phyloP scores from a whole-genome alignment of 768 basidiomycete species.

The Cystofilobasidium bisporidii region DNA sequence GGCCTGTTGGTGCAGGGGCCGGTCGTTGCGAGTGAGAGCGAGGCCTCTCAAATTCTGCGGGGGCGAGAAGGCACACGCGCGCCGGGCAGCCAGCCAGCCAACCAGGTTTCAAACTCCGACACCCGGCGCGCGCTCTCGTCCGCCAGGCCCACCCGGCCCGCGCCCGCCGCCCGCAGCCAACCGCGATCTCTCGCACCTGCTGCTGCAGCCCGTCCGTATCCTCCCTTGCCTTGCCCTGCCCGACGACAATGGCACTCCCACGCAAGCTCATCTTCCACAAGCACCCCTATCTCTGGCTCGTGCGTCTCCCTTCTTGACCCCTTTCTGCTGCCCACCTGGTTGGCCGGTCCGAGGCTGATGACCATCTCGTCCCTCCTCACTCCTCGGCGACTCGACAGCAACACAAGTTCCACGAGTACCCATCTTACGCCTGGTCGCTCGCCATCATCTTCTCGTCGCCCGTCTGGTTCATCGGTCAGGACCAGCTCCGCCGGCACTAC shows the following conservation, averaged over 20 bases:
- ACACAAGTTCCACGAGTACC: constrained; percentile 13
- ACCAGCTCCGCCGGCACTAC: not conserved
- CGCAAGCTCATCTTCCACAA: not conserved
- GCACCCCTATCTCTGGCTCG: not conserved
- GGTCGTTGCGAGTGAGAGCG: not conserved
- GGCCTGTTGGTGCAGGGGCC: not conserved
- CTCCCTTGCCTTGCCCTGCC: no score
- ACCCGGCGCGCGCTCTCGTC: not conserved
- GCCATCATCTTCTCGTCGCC: not conserved
- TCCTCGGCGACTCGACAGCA: not conserved
- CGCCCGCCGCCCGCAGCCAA: no score
- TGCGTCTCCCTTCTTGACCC: not conserved
- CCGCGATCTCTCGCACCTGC: no score
- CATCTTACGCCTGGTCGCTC: constrained; percentile 7
- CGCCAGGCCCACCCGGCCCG: no score
- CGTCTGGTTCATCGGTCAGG: not conserved
- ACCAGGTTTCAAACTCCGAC: no score
- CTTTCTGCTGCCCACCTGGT: not conserved
- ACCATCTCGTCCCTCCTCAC: not conserved
- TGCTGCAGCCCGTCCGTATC: no score
- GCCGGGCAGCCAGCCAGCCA: no score
- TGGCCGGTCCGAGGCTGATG: no score
- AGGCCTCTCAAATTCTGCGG: no score
- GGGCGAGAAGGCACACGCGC: no score
- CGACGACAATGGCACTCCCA: no score